phyloP scores from a whole-genome alignment of 352 stramenopile species.

The Elongisporangium anandrum region DNA sequence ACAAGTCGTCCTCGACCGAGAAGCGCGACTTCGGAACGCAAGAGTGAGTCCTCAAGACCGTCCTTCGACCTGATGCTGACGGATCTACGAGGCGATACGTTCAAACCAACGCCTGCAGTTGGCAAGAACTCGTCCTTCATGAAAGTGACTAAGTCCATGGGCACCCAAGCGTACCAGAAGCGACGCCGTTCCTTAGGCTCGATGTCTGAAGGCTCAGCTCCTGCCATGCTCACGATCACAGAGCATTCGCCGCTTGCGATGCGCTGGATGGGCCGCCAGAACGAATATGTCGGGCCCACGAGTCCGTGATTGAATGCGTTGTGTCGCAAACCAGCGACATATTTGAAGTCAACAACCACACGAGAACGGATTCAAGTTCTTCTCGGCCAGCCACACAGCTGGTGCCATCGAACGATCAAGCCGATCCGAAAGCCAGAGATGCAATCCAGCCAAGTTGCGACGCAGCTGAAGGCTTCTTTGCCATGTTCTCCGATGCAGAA shows the following conservation, averaged over 20 bases:
- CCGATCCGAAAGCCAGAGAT: too few species aligned
- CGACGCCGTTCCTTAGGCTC: not conserved
- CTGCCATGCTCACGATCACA: not conserved
- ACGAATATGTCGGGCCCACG: not conserved
- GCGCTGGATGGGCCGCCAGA: not conserved
- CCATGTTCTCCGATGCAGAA: too few species aligned
- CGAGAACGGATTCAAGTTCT: not conserved
- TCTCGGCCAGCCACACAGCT: too few species aligned
- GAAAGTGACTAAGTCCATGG: constrained; percentile 35
- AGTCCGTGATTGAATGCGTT: not conserved
- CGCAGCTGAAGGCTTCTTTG: too few species aligned
- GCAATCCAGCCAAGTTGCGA: too few species aligned
- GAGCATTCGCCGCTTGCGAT: not conserved
- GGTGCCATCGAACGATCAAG: too few species aligned
- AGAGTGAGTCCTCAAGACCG: not conserved
- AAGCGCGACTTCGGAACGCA: not conserved
- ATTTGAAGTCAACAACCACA: not conserved
- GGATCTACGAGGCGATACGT: constrained; percentile 16
- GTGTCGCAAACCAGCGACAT: not conserved
- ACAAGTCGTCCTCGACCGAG: not conserved
- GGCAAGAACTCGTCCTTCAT: constrained; percentile 27
- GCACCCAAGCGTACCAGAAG: not conserved
- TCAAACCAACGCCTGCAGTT: constrained; percentile 5
- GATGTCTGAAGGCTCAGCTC: not conserved
- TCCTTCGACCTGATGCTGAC: constrained; percentile 13